Evolutionary conservation across 257 asterid species (phyloP).

Genomic region (Solanum appendiculatum): DNA sequence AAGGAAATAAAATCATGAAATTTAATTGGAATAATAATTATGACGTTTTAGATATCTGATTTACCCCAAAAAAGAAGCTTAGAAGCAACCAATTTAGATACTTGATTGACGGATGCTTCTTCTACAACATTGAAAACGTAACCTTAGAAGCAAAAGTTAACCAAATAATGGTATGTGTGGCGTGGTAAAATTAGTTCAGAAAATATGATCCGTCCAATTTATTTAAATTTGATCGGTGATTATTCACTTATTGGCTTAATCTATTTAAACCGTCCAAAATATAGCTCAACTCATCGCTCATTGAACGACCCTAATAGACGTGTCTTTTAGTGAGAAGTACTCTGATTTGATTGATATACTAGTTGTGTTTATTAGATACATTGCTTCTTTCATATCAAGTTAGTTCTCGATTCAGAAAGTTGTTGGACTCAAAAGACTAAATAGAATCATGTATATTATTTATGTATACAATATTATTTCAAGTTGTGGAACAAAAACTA

Average conservation of each 20-base stretch:
- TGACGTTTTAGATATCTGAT: background rate
- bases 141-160: background rate
- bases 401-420: background rate
- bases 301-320: no score
- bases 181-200: background rate
- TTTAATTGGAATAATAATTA: background rate
- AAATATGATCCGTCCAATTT: background rate
- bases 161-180: background rate
- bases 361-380: background rate
- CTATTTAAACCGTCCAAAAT: accelerated
- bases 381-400: background rate
- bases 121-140: background rate
- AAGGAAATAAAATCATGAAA: background rate
- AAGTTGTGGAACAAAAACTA: no score
- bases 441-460: no score
- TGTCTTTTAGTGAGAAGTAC: background rate
- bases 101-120: background rate
- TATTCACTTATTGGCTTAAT: background rate
- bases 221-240: background rate
- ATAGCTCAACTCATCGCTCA: accelerated
- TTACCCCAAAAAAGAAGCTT: background rate
- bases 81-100: background rate
- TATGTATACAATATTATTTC: no score
- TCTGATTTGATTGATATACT: background rate
- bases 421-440: background rate